phyloP scores from a whole-genome alignment of 768 basidiomycete species.

The Mrakia gelida region DNA sequence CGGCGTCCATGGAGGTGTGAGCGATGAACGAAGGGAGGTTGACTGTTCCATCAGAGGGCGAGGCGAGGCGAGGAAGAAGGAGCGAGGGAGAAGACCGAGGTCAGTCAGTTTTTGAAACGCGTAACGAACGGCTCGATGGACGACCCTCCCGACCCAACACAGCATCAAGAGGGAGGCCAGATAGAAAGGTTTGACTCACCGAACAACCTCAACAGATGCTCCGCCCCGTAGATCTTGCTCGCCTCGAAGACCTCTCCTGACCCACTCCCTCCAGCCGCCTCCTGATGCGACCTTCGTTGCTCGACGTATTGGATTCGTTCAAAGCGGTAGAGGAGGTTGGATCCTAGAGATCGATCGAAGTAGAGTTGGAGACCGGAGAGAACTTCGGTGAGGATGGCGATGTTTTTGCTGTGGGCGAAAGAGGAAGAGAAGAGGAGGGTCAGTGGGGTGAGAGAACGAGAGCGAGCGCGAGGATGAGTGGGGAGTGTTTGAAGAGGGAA shows the following conservation, averaged over 20 bases:
- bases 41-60: constrained; percentile 52
- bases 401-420: constrained; percentile 54
- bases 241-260: constrained; percentile 73
- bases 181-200: constrained; percentile 53
- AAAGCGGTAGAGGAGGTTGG: constrained; percentile 87
- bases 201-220: constrained; percentile 85
- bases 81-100: background rate
- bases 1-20: constrained; percentile 81
- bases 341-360: constrained; percentile 80
- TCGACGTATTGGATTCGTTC: constrained; percentile 90
- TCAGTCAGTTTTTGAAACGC: too few species aligned
- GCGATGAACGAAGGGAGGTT: constrained; percentile 87
- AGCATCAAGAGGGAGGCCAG: too few species aligned
- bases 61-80: background rate
- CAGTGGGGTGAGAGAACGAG: background rate
- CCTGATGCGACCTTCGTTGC: constrained; percentile 66
- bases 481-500: constrained; percentile 38
- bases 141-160: too few species aligned
- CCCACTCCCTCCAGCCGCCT: constrained; percentile 59
- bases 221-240: constrained; percentile 87
- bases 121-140: too few species aligned
- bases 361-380: constrained; percentile 80
- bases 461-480: background rate
- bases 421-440: constrained; percentile 35
- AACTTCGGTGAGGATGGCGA: constrained; percentile 69